phyloP scores from a whole-genome alignment of 345 rosid genomes.

The Adansonia digitata region DNA sequence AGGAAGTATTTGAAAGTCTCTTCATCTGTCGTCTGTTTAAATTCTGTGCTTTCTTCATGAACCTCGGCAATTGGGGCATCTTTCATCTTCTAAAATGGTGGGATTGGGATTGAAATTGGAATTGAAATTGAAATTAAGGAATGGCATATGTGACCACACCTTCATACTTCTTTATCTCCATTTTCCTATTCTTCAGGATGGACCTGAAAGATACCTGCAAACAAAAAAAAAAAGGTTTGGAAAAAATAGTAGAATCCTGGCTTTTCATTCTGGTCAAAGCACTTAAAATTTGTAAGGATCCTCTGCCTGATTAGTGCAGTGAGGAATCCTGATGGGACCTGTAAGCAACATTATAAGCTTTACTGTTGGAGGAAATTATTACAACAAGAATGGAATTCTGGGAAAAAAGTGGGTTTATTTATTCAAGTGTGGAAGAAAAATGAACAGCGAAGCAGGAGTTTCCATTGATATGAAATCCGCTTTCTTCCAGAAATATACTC shows the following conservation, averaged over 20 bases:
- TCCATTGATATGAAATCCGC: too few relatives aligned
- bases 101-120: slow-evolving; percentile 11
- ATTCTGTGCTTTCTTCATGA: slow-evolving; percentile 5
- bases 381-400: background rate
- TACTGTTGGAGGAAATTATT: background rate
- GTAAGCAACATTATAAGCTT: slow-evolving; percentile 3
- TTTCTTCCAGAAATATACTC: too few relatives aligned
- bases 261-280: slow-evolving; percentile 13
- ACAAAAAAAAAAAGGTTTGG: background rate
- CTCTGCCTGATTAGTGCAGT: slow-evolving; percentile 7
- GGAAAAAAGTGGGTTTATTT: background rate
- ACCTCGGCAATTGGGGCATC: slow-evolving; percentile 2
- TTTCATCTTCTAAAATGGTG: slow-evolving; percentile 13
- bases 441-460: too few relatives aligned
- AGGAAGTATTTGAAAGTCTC: background rate
- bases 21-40: background rate
- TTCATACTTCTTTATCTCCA: background rate
- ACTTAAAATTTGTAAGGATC: slow-evolving; percentile 14
- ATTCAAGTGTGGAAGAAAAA: slow-evolving; percentile 9
- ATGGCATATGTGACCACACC: background rate
- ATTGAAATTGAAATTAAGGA: background rate
- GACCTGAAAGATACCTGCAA: slow-evolving; percentile 16
- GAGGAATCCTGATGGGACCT: slow-evolving; percentile 20
- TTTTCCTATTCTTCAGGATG: background rate
- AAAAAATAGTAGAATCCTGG: background rate